phyloP scores from a whole-genome alignment of 192 early-diverging fungal species.

The Oehlia diaphana region DNA sequence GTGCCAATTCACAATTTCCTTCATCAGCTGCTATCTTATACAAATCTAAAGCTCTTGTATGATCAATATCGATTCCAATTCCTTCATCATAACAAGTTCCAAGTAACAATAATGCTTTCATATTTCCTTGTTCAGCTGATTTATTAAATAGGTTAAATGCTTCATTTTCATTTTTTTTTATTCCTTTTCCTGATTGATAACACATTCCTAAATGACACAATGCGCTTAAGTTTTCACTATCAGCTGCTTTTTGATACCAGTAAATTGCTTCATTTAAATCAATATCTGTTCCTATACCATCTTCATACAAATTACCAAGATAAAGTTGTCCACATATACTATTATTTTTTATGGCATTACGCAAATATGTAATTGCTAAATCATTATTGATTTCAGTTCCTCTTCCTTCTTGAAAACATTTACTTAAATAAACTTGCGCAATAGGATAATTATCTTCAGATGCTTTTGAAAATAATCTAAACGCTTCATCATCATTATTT shows the following conservation, averaged over 20 bases:
- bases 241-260: slow-evolving; percentile 53
- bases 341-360: background rate
- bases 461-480: background rate
- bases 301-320: slow-evolving; percentile 54
- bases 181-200: slow-evolving; percentile 75
- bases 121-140: slow-evolving; percentile 54
- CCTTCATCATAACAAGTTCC: slow-evolving; percentile 63
- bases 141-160: slow-evolving; percentile 58
- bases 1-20: no score
- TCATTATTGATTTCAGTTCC: background rate
- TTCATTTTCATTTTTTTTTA: slow-evolving; percentile 63
- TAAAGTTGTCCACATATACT: slow-evolving; percentile 37
- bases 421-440: background rate
- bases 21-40: slow-evolving; percentile 58
- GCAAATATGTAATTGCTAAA: background rate
- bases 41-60: slow-evolving; percentile 56
- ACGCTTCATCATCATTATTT: background rate
- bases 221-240: slow-evolving; percentile 57
- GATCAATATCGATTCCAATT: slow-evolving; percentile 53
- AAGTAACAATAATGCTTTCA: slow-evolving; percentile 44
- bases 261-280: slow-evolving; percentile 55
- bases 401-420: background rate
- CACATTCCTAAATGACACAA: slow-evolving; percentile 45
- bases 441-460: background rate
- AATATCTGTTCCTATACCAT: slow-evolving; percentile 48